These are phyloP conservation scores for Fusarium nelsonii DNA, from an alignment of 2,329 filamentous ascomycete genomes.

Conservation along the genomic window DNA sequence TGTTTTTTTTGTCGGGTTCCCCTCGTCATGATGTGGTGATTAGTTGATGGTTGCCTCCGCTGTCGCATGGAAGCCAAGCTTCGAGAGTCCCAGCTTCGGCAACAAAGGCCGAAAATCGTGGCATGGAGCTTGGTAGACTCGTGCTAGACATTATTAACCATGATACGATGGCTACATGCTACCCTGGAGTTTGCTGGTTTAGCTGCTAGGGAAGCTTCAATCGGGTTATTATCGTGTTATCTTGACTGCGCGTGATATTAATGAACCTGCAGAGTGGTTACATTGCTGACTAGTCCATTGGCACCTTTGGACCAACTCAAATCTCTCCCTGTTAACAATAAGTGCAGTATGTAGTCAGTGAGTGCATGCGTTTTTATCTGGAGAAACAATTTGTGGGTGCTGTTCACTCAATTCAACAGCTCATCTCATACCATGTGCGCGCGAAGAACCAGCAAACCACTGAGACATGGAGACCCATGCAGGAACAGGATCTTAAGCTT, in stretches of 20 bases:
- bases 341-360: not conserved
- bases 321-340: too few species aligned
- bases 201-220: too few species aligned
- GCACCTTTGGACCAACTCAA: too few species aligned
- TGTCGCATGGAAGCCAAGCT: slow-evolving; percentile 13
- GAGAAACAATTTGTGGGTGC: not conserved
- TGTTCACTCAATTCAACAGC: not conserved
- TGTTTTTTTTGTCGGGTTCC: slow-evolving; percentile 24
- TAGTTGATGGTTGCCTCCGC: slow-evolving; percentile 4
- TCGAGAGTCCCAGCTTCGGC: slow-evolving; percentile 5
- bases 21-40: slow-evolving; percentile 7
- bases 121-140: not conserved
- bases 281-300: not conserved
- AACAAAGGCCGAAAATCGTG: slow-evolving; percentile 8
- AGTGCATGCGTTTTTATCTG: not conserved
- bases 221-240: not conserved
- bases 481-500: slow-evolving; percentile 23
- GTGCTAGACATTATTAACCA: not conserved
- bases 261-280: slow-evolving; percentile 1
- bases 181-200: slow-evolving; percentile 11
- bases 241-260: not conserved
- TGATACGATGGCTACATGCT: slow-evolving; percentile 16
- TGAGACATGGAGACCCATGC: slow-evolving; percentile 14
- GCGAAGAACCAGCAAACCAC: not conserved
- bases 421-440: not conserved